These are phyloP conservation scores for Quercus cerris DNA, from an alignment of 306 rosid species.

Conservation along the genomic window DNA sequence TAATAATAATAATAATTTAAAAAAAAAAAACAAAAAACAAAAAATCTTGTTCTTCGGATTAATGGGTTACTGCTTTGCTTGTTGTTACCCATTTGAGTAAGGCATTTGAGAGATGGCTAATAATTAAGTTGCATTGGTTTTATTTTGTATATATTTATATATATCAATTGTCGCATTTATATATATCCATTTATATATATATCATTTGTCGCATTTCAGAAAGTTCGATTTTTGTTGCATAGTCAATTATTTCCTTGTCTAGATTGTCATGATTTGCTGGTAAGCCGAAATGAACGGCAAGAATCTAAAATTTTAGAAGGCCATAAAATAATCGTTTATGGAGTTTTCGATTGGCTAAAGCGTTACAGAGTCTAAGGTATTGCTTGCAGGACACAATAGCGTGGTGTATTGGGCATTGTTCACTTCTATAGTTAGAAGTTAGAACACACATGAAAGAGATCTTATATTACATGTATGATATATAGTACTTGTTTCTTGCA, in stretches of 20 bases:
- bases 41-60: too few relatives aligned
- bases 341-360: slow-evolving; percentile 2
- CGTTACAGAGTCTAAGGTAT: slow-evolving; percentile 7
- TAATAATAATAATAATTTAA: too few relatives aligned
- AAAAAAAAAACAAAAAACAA: too few relatives aligned
- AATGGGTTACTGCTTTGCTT: too few relatives aligned
- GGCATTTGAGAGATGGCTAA: background rate
- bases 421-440: slow-evolving; percentile 4
- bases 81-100: background rate
- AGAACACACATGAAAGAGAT: background rate
- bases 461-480: too few relatives aligned
- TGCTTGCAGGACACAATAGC: slow-evolving; percentile 43
- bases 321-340: background rate
- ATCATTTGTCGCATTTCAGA: background rate
- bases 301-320: background rate
- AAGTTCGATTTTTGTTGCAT: background rate
- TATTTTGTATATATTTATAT: background rate
- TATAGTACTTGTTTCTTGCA: too few relatives aligned
- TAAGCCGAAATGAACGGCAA: background rate
- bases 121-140: background rate
- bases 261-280: background rate
- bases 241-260: background rate
- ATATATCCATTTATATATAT: background rate
- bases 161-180: background rate
- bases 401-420: slow-evolving; percentile 26